phyloP scores from a whole-genome alignment of 495 filamentous ascomycete species.

The Aspergillus campestris region DNA sequence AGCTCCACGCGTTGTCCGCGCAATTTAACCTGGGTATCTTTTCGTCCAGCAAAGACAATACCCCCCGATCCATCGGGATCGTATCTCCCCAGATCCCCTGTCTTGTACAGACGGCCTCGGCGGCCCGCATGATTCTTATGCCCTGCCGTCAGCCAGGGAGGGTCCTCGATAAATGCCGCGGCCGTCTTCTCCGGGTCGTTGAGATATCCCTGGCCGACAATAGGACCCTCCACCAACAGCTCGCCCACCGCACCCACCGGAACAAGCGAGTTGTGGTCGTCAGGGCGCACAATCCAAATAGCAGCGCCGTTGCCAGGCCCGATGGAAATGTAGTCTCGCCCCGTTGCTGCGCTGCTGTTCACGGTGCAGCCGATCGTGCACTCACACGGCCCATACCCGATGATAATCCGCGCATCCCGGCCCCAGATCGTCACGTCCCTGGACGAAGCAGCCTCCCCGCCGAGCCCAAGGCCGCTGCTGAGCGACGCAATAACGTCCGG shows the following conservation, averaged over 20 bases:
- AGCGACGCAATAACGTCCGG: conserved; percentile 38
- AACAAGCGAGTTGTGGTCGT: conserved; percentile 34
- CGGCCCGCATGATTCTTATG: conserved; percentile 27
- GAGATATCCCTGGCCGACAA: conserved; percentile 44
- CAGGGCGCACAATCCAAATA: conserved; percentile 42
- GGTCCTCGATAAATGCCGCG: conserved; percentile 38
- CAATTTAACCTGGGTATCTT: conserved; percentile 56
- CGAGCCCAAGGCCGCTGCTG: conserved; percentile 36
- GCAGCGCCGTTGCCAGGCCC: conserved; percentile 30
- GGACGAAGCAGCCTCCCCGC: conserved; percentile 42
- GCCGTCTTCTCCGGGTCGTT: conserved; percentile 39
- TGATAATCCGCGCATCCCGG: conserved; percentile 32
- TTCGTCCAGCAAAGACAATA: conserved; percentile 51
- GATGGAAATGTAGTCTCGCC: conserved; percentile 28
- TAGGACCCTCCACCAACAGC: conserved; percentile 46
- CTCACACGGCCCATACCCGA: conserved; percentile 45
- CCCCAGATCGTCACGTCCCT: conserved; percentile 34
- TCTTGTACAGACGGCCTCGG: conserved; percentile 37
- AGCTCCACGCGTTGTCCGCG: conserved; percentile 56
- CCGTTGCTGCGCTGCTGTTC: conserved; percentile 34
- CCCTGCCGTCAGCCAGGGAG: conserved; percentile 38
- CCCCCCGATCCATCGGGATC: conserved; percentile 40
- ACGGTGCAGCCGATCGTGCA: conserved; percentile 40
- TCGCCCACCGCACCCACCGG: conserved; percentile 47
- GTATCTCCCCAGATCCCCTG: conserved; percentile 46